These are phyloP conservation scores for Jaltomata sinuosa DNA, from an alignment of 257 asterid species.

Conservation along the genomic window DNA sequence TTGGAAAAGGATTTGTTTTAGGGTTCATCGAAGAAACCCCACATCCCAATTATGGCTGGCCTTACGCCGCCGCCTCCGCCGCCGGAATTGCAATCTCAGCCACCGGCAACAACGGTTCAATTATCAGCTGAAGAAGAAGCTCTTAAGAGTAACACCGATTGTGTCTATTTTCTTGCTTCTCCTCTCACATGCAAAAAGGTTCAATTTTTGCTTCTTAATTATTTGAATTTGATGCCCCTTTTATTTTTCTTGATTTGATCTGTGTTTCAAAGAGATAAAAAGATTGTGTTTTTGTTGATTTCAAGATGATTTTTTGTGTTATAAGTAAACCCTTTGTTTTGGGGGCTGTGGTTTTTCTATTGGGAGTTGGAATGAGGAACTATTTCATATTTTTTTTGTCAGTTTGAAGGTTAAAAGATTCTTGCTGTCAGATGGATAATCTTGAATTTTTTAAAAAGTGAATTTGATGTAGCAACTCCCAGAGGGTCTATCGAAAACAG, in stretches of 20 bases:
- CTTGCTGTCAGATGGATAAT: neutral
- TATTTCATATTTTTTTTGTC: neutral
- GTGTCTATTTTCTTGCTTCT: constrained; percentile 60
- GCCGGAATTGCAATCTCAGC: no score
- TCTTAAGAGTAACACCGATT: constrained; percentile 46
- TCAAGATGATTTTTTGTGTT: no score
- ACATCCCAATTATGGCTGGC: neutral
- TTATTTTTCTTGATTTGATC: neutral
- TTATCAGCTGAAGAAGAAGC: constrained; percentile 47
- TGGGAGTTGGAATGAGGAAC: neutral
- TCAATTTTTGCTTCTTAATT: neutral
- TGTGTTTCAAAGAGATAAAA: no score
- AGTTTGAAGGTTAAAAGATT: neutral
- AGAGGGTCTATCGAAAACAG: no score
- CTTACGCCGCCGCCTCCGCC: neutral
- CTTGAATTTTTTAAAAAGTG: neutral
- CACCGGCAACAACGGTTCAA: neutral
- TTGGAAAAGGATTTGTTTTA: neutral
- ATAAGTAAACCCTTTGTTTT: neutral
- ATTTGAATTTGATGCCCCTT: neutral
- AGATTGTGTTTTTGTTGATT: no score
- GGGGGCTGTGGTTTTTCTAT: neutral
- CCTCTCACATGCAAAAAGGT: constrained; percentile 70
- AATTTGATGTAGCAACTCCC: neutral
- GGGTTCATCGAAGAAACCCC: neutral